Base-by-base conservation (phyloP, 768 basidiomycete genomes). In the Cystobasidiopsis lactophilus region DNA sequence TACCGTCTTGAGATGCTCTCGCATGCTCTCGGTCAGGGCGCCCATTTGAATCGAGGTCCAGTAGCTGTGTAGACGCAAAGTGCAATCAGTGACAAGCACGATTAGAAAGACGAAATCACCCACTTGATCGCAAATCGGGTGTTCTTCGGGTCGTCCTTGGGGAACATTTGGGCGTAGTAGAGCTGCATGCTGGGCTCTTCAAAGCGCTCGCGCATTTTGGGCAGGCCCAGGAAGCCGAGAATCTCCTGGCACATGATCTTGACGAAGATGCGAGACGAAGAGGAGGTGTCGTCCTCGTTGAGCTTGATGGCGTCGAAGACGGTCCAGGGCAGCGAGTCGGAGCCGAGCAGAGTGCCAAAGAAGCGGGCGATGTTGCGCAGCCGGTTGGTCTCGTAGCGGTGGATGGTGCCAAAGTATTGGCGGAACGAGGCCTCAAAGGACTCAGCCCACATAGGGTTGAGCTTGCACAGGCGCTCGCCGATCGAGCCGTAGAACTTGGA, bases 381-480 rank as follows among this genome's bases (percentile, higher is more conserved):
- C 11, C 89, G 83, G 68, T 96, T 98, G 19, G 93, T 93, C 68
- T 98, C 93, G 68, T 95, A 96, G 57, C 93, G 81, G 70, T 98
- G 93, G 62, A 96, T 85, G 3, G 93, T 96, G 21, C 76, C 78
- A 70, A 88, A 98, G 68, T 96, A 96, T 64, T 75, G 82, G 40
- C 64, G 67, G 68, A 96, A 96, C 1, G 86, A 83, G 52, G 76
- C 68, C 66, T 98, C 88, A 65, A 84, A 82, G 58, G 73, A 74
- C 40, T 88, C 85, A 54, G 80, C 82, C 89, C 91, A 98, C 18
- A 85, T 74, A 21, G 85, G 81, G 68, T 93, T 91, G 63, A 96
- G 74, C 69, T 93, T 89, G 70, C 82, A 80, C 70, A 98, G 88
- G 21, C 93, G 82, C 66, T 98, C 93, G 51, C 86, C 86, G 57